Evolutionary conservation across 208 protist genomes (phyloP).

Genomic region (Leptomonas pyrrhocoris): DNA sequence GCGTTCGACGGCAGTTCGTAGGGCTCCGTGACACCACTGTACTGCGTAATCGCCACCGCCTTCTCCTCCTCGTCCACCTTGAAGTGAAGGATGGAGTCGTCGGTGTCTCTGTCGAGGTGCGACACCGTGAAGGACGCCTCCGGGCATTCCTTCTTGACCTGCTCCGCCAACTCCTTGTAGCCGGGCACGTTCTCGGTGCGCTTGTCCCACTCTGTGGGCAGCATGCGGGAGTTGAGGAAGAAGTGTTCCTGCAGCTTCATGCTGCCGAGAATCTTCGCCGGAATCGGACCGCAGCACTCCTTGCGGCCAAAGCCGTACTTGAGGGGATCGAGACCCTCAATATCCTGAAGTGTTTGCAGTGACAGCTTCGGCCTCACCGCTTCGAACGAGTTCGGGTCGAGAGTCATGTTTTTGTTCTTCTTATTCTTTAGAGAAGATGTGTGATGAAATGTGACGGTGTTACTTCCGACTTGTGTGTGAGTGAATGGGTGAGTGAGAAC

Average conservation of each 20-base stretch:
- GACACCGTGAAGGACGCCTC: slow-evolving; percentile 54
- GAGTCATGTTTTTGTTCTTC: slow-evolving; percentile 11
- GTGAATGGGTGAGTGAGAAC: neutral
- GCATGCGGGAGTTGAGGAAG: slow-evolving; percentile 70
- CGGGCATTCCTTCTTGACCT: slow-evolving; percentile 31
- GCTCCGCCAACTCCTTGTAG: slow-evolving; percentile 46
- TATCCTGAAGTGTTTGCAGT: slow-evolving; percentile 73
- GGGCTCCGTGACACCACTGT: slow-evolving; percentile 42
- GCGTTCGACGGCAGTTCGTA: slow-evolving; percentile 69
- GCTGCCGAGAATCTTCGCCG: slow-evolving; percentile 71
- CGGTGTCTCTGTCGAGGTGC: slow-evolving; percentile 43
- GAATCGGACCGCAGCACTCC: slow-evolving; percentile 85
- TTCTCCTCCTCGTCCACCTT: slow-evolving; percentile 39
- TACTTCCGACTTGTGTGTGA: neutral
- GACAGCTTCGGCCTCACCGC: slow-evolving; percentile 59
- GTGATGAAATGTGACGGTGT: neutral
- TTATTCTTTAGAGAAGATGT: neutral
- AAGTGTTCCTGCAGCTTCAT: slow-evolving; percentile 83
- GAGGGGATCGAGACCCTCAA: slow-evolving; percentile 83
- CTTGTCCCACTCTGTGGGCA: slow-evolving; percentile 65
- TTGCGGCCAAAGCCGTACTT: slow-evolving; percentile 80
- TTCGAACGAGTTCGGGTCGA: slow-evolving; percentile 61
- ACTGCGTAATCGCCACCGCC: slow-evolving; percentile 61
- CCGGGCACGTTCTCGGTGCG: slow-evolving; percentile 71
- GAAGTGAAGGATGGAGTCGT: slow-evolving; percentile 72